Evolutionary conservation across 768 basidiomycete genomes (phyloP), one percentile per base, ranked within the genome.

Genomic region (Leccinum boreale): DNA sequence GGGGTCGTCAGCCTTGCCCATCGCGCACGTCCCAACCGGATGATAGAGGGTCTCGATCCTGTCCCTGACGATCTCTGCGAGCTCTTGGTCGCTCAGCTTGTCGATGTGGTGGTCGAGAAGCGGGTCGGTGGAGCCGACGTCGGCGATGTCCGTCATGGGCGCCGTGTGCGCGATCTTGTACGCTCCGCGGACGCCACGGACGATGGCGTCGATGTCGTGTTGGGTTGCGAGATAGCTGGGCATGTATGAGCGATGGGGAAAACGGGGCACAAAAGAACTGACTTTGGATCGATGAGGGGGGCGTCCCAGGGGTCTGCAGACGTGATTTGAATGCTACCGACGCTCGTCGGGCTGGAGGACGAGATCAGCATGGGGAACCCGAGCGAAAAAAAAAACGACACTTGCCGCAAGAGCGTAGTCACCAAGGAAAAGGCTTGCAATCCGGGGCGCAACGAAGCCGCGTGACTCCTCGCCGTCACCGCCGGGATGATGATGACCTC

Each of bases 201-300:
- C 62, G 55, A 81, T 60, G 6, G 61, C 67, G 21, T 72, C 70
- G 10, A 78, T 21, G 56, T 81, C 80, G 50, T 79, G 75, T 50
- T 69, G 59, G 2, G 74, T 75, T 0, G 71, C 67, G 26, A 81
- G 73, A 59, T 81, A 81, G 52, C 79, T 81, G 49, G 15, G 8
- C 39, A 14, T 17, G 9, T n/a, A 21, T 51, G 53, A 49, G 36
- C 19, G 59, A 46, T n/a, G 28, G 21, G 9, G 31, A 7, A 46
- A 9, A 23, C 21, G 33, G 8, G 10, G 39, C 9, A 42, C n/a
- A 42, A 42, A 42, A 35, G 8, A 33, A 62, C 76, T 7, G 53
- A 77, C 78, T 73, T 73, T 19, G 80, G 81, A 55, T 81, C 76
- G 15, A 81, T 73, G 33, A 75, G n/a, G 1, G 80, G 80, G 1